Percentiles rank a stretch among this genome's conserved stretches.
Conservation (phyloP, 768 basidiomycete species). For the Serendipita sp. region DNA sequence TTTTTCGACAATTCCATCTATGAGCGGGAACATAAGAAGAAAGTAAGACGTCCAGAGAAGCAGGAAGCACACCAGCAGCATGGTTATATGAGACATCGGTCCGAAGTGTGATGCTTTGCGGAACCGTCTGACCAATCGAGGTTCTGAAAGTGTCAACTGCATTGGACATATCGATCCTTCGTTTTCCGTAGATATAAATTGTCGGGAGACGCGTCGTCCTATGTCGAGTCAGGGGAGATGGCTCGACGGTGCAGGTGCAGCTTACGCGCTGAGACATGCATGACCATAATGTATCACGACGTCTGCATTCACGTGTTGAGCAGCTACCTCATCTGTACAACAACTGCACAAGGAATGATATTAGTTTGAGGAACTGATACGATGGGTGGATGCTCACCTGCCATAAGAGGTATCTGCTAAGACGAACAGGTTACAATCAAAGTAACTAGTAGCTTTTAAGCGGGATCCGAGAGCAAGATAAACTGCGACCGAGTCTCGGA, state of each 20-base stretch:
- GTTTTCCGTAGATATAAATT: constrained; percentile 79
- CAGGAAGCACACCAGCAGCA: background rate
- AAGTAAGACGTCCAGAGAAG: background rate
- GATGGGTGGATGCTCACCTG: constrained; percentile 39
- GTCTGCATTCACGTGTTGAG: constrained; percentile 86
- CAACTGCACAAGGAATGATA: constrained; percentile 37
- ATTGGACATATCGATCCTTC: constrained; percentile 36
- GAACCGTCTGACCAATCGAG: background rate
- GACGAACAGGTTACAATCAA: constrained; percentile 55
- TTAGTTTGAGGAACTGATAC: background rate
- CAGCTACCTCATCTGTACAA: constrained; percentile 92
- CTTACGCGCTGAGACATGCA: constrained; percentile 87
- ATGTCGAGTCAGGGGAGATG: background rate
- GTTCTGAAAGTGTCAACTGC: constrained; percentile 7
- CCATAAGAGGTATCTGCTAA: constrained; percentile 96
- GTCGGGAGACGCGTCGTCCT: constrained; percentile 82
- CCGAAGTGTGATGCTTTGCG: background rate
- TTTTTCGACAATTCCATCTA: background rate
- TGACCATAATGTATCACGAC: constrained; percentile 90
- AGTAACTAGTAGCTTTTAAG: constrained; percentile 26
- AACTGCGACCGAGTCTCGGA: constrained; percentile 74
- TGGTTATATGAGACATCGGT: background rate
- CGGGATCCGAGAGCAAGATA: constrained; percentile 43
- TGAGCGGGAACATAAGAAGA: background rate
- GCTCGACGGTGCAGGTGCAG: background rate